phyloP scores from a whole-genome alignment of 1,139 yeast species.

The Torulaspora pretoriensis region DNA sequence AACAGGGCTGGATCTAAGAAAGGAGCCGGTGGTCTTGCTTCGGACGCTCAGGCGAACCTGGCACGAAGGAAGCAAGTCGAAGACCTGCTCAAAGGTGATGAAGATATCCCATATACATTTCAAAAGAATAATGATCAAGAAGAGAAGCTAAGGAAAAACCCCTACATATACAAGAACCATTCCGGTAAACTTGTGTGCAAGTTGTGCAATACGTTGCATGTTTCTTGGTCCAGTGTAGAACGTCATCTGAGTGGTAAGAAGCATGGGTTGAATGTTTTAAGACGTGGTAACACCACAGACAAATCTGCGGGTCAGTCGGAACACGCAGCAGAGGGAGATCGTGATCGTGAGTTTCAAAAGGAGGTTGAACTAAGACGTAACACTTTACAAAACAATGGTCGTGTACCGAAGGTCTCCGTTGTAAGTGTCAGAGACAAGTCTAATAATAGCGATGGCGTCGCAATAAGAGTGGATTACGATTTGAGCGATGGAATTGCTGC shows the following conservation, averaged over 20 bases:
- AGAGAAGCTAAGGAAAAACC: conserved; percentile 42
- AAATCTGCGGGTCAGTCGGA: neutral
- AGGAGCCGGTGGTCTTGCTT: conserved; percentile 61
- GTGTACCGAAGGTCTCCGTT: conserved; percentile 27
- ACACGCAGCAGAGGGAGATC: conserved; percentile 2
- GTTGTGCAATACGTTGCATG: conserved; percentile 59
- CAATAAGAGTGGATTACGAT: conserved; percentile 46
- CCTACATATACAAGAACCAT: conserved; percentile 61
- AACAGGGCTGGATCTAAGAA: conserved; percentile 48
- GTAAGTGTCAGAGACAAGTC: conserved; percentile 39
- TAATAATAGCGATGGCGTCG: conserved; percentile 47
- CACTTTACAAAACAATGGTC: conserved; percentile 25
- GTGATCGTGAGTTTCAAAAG: conserved; percentile 18
- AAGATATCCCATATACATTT: conserved; percentile 45
- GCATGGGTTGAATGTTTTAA: conserved; percentile 55
- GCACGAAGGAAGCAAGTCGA: conserved; percentile 54
- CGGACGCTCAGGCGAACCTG: conserved; percentile 52
- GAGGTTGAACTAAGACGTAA: conserved; percentile 27
- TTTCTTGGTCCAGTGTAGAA: conserved; percentile 57
- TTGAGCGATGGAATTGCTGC: conserved; percentile 29
- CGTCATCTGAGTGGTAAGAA: conserved; percentile 58
- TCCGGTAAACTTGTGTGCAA: conserved; percentile 62
- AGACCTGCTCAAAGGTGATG: conserved; percentile 43
- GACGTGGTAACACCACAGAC: conserved; percentile 36
- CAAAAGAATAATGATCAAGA: conserved; percentile 37